Evolutionary conservation across 768 basidiomycete genomes (phyloP), one percentile per base, ranked within the genome.

Genomic region (Hygrocybe punicea): DNA sequence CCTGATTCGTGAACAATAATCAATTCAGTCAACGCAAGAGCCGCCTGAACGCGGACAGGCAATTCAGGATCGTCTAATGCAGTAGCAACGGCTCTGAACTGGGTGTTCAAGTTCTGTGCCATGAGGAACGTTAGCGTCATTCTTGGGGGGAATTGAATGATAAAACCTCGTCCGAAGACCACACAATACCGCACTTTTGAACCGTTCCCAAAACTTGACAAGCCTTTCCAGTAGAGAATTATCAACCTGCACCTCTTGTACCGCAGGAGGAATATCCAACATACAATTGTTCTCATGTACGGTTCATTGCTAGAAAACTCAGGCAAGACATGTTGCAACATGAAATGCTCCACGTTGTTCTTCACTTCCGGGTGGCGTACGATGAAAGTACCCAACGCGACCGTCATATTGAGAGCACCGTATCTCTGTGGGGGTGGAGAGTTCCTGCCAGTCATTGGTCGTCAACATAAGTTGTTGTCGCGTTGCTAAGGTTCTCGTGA

Each of bases 351-450:
- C 81, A 95, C 86, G 59, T 80, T 84, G 53, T 74, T 74, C 63
- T 84, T 86, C 58, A 93, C 87, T 34, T 89, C 85, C 8, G 91
- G 89, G 66, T 93, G 91, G 53, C 84, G 83, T 84, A 93, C 87
- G 63, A 93, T 87, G 74, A 87, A 86, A 0, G 84, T 82, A 0
- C 85, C 86, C 3, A 95, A 79, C 0, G 84, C 84, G 25, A 86
- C 81, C 10, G 84, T 84, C 81, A 94, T 91, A 64, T 89, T 90
- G 36, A 96, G 76, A 2, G 89, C 93, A 46, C 92, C 93, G 63
- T 89, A 95, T 46, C 85, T 83, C 60, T 94, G 86, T 21, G 81
- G 72, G 4, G 89, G 69, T 1, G 81, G 58, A 2, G 84, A 77
- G 57, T 67, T 64, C 55, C 78, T 73, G 61, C 51, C 40, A 60